Evolutionary conservation across 129 eudicot species (phyloP).

Genomic region (Artemisia tridentata): DNA sequence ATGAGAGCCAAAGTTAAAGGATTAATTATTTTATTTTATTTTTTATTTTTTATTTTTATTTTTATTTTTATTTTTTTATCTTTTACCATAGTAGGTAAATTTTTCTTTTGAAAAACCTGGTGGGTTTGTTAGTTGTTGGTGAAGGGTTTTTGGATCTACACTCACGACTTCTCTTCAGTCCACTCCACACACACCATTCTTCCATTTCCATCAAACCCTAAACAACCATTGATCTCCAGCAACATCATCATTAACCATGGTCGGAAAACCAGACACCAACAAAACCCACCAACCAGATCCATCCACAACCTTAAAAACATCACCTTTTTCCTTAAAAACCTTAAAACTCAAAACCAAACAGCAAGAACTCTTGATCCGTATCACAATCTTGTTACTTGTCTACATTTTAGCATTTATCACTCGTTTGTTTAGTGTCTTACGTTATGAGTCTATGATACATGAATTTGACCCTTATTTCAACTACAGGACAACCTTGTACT

Average conservation of each 20-base stretch:
- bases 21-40: too few species aligned
- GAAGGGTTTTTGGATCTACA: too few species aligned
- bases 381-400: constrained; percentile 63
- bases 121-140: too few species aligned
- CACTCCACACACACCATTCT: too few species aligned
- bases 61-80: too few species aligned
- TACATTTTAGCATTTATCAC: constrained; percentile 81
- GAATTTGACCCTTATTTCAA: constrained; percentile 96
- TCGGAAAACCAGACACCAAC: constrained; percentile 34
- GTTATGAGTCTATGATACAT: constrained; percentile 93
- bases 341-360: constrained; percentile 87
- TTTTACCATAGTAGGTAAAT: too few species aligned
- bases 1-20: too few species aligned
- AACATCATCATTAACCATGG: constrained; percentile 25
- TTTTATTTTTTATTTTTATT: too few species aligned
- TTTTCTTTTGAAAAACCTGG: too few species aligned
- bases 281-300: constrained; percentile 20
- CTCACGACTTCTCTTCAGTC: too few species aligned
- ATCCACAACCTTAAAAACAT: constrained; percentile 3
- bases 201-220: background rate
- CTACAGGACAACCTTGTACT: constrained; percentile 71
- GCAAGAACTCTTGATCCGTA: constrained; percentile 79
- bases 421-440: constrained; percentile 78
- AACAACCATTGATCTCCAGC: background rate
- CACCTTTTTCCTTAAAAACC: constrained; percentile 40